Percentiles rank a stretch among this genome's conserved stretches.
Conservation (phyloP, 1,284 basidiomycete genomes). For the Amylostereum chailletii region DNA sequence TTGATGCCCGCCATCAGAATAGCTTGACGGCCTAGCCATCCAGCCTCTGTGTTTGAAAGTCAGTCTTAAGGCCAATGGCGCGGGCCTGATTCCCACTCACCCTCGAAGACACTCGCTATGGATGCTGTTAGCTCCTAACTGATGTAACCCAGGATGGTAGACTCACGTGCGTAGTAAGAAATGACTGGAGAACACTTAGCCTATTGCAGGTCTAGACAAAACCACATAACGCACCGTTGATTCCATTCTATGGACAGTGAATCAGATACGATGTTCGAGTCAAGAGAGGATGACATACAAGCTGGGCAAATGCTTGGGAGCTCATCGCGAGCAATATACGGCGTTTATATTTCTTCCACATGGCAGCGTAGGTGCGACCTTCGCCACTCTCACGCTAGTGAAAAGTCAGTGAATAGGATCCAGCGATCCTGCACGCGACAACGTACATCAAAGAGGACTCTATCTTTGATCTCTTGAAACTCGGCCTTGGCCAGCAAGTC, state of each 20-base stretch:
- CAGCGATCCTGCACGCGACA: background rate
- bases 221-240: conserved; percentile 55
- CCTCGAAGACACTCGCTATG: conserved; percentile 76
- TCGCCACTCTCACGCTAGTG: conserved; percentile 66
- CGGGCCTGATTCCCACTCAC: conserved; percentile 27
- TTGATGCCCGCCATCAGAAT: conserved; percentile 98
- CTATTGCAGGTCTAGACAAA: background rate
- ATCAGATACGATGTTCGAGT: background rate
- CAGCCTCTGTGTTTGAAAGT: conserved; percentile 60
- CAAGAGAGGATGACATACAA: conserved; percentile 40
- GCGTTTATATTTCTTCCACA: conserved; percentile 87
- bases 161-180: conserved; percentile 88
- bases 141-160: conserved; percentile 7
- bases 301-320: conserved; percentile 91
- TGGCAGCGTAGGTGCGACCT: conserved; percentile 70
- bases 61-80: conserved; percentile 3
- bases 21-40: conserved; percentile 96
- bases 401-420: conserved; percentile 1
- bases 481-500: conserved; percentile 73
- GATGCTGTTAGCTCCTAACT: conserved; percentile 8
- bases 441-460: conserved; percentile 70
- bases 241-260: conserved; percentile 61
- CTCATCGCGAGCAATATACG: conserved; percentile 96
- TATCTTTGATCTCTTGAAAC: conserved; percentile 89
- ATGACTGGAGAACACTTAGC: conserved; percentile 50